Evolutionary conservation across 2,329 filamentous ascomycete genomes (phyloP).

Genomic region (Lachnellula cervina): DNA sequence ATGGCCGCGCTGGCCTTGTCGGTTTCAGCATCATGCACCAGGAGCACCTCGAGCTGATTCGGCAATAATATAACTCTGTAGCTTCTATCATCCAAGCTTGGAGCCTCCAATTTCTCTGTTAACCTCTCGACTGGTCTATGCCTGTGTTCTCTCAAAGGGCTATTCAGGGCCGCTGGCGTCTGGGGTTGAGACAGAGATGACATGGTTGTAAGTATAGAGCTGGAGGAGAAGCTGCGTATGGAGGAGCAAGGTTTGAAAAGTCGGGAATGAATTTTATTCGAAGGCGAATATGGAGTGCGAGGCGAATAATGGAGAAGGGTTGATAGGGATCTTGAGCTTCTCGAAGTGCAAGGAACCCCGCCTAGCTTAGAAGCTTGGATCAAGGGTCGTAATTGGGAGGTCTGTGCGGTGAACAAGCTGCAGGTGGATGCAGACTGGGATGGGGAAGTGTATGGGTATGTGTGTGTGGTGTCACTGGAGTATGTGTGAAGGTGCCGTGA

Average conservation of each 20-base stretch:
- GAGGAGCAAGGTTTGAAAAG: neutral
- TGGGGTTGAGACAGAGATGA: constrained; percentile 30
- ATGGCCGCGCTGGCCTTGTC: constrained; percentile 96
- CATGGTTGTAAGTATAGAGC: constrained; percentile 20
- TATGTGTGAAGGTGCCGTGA: neutral
- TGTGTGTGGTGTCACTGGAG: neutral
- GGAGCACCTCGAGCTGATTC: constrained; percentile 86
- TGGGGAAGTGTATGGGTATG: neutral
- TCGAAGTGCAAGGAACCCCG: constrained; percentile 3
- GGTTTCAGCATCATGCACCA: constrained; percentile 91
- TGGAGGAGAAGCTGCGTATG: constrained; percentile 13
- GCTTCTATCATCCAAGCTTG: constrained; percentile 75
- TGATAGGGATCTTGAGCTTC: neutral
- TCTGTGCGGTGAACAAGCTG: constrained; percentile 9
- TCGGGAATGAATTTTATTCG: constrained; percentile 1
- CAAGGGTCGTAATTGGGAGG: constrained; percentile 4
- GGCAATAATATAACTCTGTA: constrained; percentile 82
- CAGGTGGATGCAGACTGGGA: constrained; percentile 2
- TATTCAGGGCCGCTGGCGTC: constrained; percentile 25
- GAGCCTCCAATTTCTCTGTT: constrained; percentile 74
- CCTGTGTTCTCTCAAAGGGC: constrained; percentile 29
- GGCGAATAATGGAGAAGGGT: neutral
- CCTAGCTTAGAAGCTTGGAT: neutral
- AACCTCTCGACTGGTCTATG: constrained; percentile 36
- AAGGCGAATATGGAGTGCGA: neutral